Conservation (phyloP, 257 asterid species). For the Leonotis leonurus region DNA sequence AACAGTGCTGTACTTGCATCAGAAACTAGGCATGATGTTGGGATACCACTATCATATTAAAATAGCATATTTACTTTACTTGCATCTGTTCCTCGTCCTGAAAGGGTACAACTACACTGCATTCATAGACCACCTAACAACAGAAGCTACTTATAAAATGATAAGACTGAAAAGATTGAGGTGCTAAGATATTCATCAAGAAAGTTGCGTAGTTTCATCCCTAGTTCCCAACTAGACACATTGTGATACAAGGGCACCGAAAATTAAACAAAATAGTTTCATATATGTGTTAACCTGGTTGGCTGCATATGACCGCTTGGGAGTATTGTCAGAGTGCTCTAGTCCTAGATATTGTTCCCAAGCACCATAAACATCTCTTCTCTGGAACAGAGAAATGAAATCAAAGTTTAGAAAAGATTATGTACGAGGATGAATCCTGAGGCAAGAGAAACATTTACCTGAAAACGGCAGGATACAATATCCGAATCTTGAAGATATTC, state of each 20-base stretch:
- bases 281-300: conserved; percentile 40
- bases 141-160: neutral
- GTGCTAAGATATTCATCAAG: neutral
- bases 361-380: conserved; percentile 64
- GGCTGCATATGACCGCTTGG: conserved; percentile 51
- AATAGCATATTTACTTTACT: neutral
- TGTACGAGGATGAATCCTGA: neutral
- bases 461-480: conserved; percentile 49
- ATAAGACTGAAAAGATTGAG: neutral
- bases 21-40: neutral
- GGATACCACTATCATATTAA: neutral
- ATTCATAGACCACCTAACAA: neutral
- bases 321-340: conserved; percentile 64
- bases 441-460: conserved; percentile 25
- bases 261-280: neutral
- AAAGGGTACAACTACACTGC: neutral
- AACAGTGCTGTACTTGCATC: neutral
- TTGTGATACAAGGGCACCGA: too few species aligned
- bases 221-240: neutral
- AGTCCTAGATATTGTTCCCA: conserved; percentile 73
- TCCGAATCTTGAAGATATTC: conserved; percentile 63
- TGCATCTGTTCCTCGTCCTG: neutral
- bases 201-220: neutral
- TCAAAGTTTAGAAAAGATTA: neutral
- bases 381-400: conserved; percentile 31